Conservation (phyloP, 108 stramenopile species). For the Nitzschia putrida region DNA sequence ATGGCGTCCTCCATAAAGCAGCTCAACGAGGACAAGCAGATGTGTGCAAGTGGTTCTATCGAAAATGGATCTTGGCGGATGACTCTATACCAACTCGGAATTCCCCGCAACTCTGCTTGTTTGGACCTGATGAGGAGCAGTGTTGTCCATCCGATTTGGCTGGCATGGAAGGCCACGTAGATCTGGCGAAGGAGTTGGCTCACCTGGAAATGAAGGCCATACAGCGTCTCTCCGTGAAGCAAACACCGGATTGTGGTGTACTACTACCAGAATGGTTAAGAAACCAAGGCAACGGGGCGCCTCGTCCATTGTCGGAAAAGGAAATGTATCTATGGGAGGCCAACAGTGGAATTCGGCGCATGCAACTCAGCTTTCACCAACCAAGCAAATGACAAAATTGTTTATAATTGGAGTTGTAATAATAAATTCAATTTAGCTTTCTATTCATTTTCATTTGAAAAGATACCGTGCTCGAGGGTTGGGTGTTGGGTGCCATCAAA, state of each 20-base stretch:
- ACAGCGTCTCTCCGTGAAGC: background rate
- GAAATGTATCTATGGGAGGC: constrained; percentile 30
- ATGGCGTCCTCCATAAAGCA: constrained; percentile 82
- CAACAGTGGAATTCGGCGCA: constrained; percentile 30
- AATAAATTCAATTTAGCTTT: too few relatives aligned
- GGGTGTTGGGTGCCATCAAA: background rate
- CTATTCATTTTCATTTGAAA: background rate
- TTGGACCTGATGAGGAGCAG: constrained; percentile 56
- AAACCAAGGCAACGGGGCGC: background rate
- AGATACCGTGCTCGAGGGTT: background rate
- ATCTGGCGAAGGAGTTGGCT: constrained; percentile 45
- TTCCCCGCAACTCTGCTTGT: constrained; percentile 21
- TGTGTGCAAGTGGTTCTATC: constrained; percentile 65
- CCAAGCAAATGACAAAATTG: background rate
- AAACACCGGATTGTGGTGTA: background rate
- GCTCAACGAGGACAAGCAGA: constrained; percentile 68
- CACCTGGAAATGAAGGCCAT: constrained; percentile 32
- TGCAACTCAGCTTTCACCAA: constrained; percentile 10
- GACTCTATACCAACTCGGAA: background rate
- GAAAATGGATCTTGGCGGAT: constrained; percentile 2
- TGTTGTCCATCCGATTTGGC: constrained; percentile 85
- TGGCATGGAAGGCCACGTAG: constrained; percentile 68
- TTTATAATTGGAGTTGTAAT: background rate
- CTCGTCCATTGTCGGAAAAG: constrained; percentile 3
- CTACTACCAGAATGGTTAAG: constrained; percentile 8